These are phyloP conservation scores for Colletotrichum sp. DNA, from an alignment of 2,329 filamentous ascomycete species.

Conservation along the genomic window DNA sequence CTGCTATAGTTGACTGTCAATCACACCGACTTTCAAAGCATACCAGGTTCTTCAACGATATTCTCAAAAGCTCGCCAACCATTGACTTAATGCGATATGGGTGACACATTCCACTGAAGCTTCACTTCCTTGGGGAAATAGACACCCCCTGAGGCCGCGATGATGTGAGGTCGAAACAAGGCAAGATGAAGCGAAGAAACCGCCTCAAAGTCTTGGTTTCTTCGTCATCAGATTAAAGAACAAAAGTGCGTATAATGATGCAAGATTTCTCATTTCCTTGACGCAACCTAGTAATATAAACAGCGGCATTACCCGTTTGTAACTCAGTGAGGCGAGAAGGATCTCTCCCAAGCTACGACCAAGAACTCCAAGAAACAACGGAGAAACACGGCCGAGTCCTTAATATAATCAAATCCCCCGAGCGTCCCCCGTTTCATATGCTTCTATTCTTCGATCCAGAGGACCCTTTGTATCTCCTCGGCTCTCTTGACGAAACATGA, in stretches of 20 bases:
- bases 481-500: neutral
- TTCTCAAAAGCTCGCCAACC: no score
- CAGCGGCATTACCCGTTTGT: fast-evolving
- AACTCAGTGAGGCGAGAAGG: neutral
- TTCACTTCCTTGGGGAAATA: no score
- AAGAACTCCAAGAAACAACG: neutral
- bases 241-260: neutral
- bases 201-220: fast-evolving
- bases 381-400: neutral
- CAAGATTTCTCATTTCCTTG: fast-evolving
- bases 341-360: neutral
- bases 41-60: no score
- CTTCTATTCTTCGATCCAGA: neutral
- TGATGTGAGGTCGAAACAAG: no score
- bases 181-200: neutral
- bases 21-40: no score
- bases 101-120: no score
- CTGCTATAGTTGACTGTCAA: no score
- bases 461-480: neutral
- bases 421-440: neutral
- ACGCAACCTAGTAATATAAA: fast-evolving
- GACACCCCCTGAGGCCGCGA: no score
- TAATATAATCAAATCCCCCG: neutral
- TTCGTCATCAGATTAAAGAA: neutral
- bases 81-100: no score